Evolutionary conservation across 495 filamentous ascomycete genomes (phyloP).

Genomic region (Talaromyces trachyspermus): DNA sequence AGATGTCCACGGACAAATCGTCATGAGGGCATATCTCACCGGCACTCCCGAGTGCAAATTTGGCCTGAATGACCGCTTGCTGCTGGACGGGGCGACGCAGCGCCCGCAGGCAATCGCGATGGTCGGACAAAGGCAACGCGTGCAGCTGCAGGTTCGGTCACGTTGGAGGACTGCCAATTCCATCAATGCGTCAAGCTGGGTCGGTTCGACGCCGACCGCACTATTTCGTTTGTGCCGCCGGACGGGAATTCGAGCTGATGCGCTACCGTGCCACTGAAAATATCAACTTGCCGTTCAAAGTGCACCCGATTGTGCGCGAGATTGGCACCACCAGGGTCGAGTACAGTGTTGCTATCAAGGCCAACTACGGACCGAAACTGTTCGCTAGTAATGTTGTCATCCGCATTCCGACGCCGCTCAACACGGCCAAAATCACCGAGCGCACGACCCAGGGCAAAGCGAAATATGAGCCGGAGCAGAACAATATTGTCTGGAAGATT

Average conservation of each 20-base stretch:
- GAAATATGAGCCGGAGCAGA: slow-evolving; percentile 96
- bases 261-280: slow-evolving; percentile 99
- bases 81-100: slow-evolving; percentile 75
- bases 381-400: slow-evolving; percentile 98
- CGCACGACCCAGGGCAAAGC: slow-evolving; percentile 91
- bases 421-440: slow-evolving; percentile 92
- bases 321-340: slow-evolving; percentile 96
- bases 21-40: slow-evolving; percentile 97
- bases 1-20: slow-evolving; percentile 94
- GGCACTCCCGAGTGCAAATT: slow-evolving; percentile 99
- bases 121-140: slow-evolving; percentile 72
- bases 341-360: slow-evolving; percentile 94
- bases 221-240: slow-evolving; percentile 95
- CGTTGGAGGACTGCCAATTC: slow-evolving; percentile 97
- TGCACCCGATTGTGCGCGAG: slow-evolving; percentile 97
- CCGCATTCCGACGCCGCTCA: slow-evolving; percentile 89
- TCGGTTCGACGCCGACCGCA: slow-evolving; percentile 94
- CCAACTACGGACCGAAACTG: slow-evolving; percentile 92
- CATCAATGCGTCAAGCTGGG: slow-evolving; percentile 98
- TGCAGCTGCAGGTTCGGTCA: slow-evolving; percentile 91
- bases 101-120: slow-evolving; percentile 43
- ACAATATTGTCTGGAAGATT: slow-evolving; percentile 99
- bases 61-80: slow-evolving; percentile 90
- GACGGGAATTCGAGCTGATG: slow-evolving; percentile 99
- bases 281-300: slow-evolving; percentile 97